Evolutionary conservation across 768 basidiomycete species (phyloP).

Genomic region (Trametes meyenii): DNA sequence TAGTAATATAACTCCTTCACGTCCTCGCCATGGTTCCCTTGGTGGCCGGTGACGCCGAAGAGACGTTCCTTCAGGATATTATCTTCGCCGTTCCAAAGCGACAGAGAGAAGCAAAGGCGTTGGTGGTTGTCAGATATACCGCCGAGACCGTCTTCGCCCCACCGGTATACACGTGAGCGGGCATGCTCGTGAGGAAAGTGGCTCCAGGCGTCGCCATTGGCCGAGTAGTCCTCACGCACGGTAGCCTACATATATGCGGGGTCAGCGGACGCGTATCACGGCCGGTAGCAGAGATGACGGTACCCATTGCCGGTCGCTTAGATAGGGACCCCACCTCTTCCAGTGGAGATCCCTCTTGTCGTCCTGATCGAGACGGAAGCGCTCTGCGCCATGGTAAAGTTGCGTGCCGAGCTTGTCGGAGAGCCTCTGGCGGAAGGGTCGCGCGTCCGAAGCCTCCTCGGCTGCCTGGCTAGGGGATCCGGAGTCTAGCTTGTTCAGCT

Average conservation of each 20-base stretch:
- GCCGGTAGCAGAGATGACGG: conserved; percentile 29
- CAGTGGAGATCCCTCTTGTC: conserved; percentile 82
- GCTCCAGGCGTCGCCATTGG: conserved; percentile 93
- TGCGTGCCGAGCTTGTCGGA: conserved; percentile 62
- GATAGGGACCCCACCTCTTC: conserved; percentile 99
- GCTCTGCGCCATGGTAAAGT: conserved; percentile 85
- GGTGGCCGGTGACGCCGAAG: conserved; percentile 94
- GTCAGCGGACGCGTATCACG: background rate
- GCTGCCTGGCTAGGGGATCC: conserved; percentile 19
- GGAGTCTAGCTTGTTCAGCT: conserved; percentile 33
- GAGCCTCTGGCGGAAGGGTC: conserved; percentile 66
- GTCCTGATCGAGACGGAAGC: conserved; percentile 83
- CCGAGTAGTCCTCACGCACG: conserved; percentile 97
- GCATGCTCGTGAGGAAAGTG: conserved; percentile 95
- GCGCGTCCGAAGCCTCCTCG: conserved; percentile 15
- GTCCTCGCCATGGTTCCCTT: conserved; percentile 99
- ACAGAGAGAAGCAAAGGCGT: conserved; percentile 86
- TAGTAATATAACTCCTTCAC: conserved; percentile 99
- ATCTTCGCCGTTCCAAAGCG: conserved; percentile 94
- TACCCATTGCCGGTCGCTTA: conserved; percentile 98
- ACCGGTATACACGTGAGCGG: conserved; percentile 92
- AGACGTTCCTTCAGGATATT: conserved; percentile 95
- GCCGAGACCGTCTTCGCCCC: conserved; percentile 98
- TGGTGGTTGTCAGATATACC: conserved; percentile 98
- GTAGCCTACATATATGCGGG: conserved; percentile 68